Evolutionary conservation across 805 yeast genomes (phyloP).

Genomic region (Phaffomyces opuntiae): DNA sequence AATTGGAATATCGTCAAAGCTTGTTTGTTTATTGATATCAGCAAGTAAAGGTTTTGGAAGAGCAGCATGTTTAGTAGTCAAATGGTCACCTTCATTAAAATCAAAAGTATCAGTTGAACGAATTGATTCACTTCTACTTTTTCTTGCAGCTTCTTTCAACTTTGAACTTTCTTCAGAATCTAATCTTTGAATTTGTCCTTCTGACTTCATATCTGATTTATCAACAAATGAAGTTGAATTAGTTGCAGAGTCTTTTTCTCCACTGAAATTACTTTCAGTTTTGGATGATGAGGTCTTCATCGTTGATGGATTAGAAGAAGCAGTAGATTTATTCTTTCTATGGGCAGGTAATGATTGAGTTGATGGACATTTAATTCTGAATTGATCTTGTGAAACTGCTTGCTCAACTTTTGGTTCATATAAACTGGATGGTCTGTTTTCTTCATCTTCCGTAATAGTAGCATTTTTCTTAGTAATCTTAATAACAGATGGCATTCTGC

Average conservation of each 20-base stretch:
- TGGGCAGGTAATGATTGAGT: background rate
- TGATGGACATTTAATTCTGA: slow-evolving; percentile 6
- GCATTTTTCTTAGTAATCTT: slow-evolving; percentile 5
- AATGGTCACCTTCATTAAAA: slow-evolving; percentile 10
- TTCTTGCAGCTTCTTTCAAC: background rate
- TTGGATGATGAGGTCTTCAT: background rate
- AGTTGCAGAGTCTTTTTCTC: background rate
- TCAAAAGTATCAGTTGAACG: slow-evolving; percentile 16
- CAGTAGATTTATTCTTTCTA: slow-evolving; percentile 3
- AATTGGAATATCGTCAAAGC: slow-evolving; percentile 10
- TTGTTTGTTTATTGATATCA: background rate
- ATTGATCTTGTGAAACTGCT: slow-evolving; percentile 3
- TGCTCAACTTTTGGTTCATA: background rate
- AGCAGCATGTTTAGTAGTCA: background rate
- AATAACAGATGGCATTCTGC: slow-evolving; percentile 15
- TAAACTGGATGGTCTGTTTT: background rate
- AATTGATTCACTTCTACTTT: background rate
- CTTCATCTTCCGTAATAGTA: background rate
- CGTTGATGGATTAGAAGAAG: slow-evolving; percentile 4
- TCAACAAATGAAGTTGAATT: too few species aligned
- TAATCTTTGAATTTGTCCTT: too few species aligned
- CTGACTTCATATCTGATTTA: too few species aligned
- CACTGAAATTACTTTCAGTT: background rate
- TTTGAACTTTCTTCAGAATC: background rate
- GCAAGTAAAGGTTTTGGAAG: background rate